Evolutionary conservation across 139 green algal species (phyloP), one percentile per base, ranked within the genome.

Genomic region (Axilococcus clingmanii): DNA sequence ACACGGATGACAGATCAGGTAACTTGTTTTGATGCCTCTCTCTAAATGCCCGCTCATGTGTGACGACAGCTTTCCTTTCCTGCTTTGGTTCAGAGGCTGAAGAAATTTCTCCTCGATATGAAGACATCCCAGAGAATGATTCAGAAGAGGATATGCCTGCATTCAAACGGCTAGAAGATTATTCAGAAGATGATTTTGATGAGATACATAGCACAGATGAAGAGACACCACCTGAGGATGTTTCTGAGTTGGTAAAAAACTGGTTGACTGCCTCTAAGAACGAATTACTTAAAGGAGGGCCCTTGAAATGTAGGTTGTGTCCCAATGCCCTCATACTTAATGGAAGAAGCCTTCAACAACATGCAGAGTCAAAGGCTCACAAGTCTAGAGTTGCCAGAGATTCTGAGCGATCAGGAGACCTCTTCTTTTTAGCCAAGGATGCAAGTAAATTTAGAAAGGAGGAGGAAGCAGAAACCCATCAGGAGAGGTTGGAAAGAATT

Each of bases 151-250:
- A n/a, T 34, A 40, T 31, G 4, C 30, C 2, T 4, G 3, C 5
- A 8, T 7, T 17, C 1, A 23, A 30, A 14, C 12, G 65, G 20
- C 45, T 74, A 32, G 45, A 74, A 20, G 65, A 74, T 27, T 22
- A 67, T 3, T 74, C 65, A 9, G 65, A 74, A 34, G 60, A 72
- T 25, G 65, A 74, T n/a, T 61, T 72, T 11, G 57, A 59, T 16
- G 65, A 35, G 17, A 31, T 25, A 16, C 23, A 19, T 4, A 50
- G 59, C 15, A 29, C 19, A 41, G 57, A 52, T 32, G 47, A 37
- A 14, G 47, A 29, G 19, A 51, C 58, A 33, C 25, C 30, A n/a
- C 19, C 20, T 30, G 15, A 36, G 8, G 45, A 64, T 23, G 50
- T 65, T 25, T 32, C n/a, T 6, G 57, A 23, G 5, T 51, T 52